These are phyloP conservation scores for Meripilus lineatus DNA, from an alignment of 1,284 basidiomycete species.

Conservation along the genomic window DNA sequence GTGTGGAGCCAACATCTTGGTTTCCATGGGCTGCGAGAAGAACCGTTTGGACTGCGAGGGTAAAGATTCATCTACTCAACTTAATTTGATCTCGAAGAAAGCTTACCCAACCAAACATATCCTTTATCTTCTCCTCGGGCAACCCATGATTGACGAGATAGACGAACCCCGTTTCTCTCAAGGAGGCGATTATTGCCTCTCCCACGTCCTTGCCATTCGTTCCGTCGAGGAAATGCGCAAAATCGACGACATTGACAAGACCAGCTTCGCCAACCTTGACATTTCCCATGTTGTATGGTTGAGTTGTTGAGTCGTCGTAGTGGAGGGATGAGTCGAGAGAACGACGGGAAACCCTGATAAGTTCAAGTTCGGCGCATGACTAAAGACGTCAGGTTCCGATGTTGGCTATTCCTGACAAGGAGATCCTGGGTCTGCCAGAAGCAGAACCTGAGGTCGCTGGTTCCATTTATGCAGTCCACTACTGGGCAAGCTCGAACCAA, in stretches of 20 bases:
- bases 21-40: slow-evolving; percentile 45
- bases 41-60: slow-evolving; percentile 40
- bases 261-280: slow-evolving; percentile 16
- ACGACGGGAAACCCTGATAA: no score
- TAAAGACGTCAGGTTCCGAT: no score
- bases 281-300: slow-evolving; percentile 3
- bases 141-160: slow-evolving; percentile 39
- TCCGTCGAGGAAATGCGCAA: slow-evolving; percentile 26
- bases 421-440: no score
- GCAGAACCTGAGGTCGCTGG: no score
- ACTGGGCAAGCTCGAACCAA: no score
- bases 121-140: slow-evolving; percentile 37
- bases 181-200: slow-evolving; percentile 26
- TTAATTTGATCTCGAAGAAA: no score
- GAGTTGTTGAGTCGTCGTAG: no score
- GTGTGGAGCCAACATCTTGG: slow-evolving; percentile 53
- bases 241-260: slow-evolving; percentile 25
- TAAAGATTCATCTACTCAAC: neutral
- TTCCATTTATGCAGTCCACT: no score
- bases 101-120: slow-evolving; percentile 49
- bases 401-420: no score
- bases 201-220: slow-evolving; percentile 24
- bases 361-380: no score
- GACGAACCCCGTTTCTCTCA: slow-evolving; percentile 36
- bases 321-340: no score